Evolutionary conservation across 257 asterid species (phyloP).

Genomic region (Voacanga thouarsii): DNA sequence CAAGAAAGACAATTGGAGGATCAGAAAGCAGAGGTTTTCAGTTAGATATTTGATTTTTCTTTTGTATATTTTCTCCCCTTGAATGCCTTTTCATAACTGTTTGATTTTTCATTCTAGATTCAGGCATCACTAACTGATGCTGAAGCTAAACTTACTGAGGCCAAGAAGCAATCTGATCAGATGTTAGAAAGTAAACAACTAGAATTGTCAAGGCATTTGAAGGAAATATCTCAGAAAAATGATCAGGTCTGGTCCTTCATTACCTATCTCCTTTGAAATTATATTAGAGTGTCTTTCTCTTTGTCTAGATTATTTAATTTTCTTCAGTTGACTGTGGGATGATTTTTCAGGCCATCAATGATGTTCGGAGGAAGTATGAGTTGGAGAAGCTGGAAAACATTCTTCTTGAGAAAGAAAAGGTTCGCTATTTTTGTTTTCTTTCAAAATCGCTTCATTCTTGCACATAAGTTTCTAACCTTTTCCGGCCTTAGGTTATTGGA

Average conservation of each 20-base stretch:
- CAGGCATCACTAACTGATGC: conserved; percentile 57
- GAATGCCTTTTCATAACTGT: conserved; percentile 19
- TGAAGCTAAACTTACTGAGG: conserved; percentile 74
- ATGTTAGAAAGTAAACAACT: conserved; percentile 86
- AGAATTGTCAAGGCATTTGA: conserved; percentile 90
- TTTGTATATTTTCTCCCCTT: conserved; percentile 17
- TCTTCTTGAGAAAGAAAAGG: conserved; percentile 86
- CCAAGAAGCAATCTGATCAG: conserved; percentile 77
- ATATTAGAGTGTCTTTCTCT: conserved; percentile 4
- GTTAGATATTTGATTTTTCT: conserved; percentile 17
- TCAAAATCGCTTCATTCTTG: not conserved
- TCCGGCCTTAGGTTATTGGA: conserved; percentile 38
- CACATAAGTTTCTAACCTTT: conserved; percentile 15
- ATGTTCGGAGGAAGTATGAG: conserved; percentile 80
- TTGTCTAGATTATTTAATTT: conserved; percentile 14
- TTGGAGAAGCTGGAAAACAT: conserved; percentile 74
- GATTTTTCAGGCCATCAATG: conserved; percentile 77
- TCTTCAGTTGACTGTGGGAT: conserved; percentile 24
- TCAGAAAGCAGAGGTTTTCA: conserved; percentile 67
- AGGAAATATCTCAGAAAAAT: conserved; percentile 91
- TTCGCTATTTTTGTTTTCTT: conserved; percentile 20
- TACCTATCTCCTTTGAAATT: not conserved
- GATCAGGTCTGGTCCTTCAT: conserved; percentile 61
- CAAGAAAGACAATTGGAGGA: conserved; percentile 61
- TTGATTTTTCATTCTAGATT: conserved; percentile 45